Evolutionary conservation across 345 rosid species (phyloP), one percentile per base, ranked within the genome.

Genomic region (Populus ilicifolia): DNA sequence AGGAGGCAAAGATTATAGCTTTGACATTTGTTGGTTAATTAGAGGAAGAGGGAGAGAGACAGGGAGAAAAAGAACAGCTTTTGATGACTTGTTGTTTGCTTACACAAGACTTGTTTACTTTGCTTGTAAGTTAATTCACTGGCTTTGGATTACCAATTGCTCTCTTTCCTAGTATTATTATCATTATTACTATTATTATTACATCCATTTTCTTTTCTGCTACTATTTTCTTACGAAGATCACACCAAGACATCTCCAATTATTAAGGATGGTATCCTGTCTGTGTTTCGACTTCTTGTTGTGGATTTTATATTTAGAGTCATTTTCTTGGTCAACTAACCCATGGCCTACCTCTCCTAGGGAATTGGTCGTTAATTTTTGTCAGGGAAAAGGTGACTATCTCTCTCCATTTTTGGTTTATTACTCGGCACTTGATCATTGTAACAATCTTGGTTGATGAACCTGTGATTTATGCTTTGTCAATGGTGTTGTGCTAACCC

Each of bases 41-140:
- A 9, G 63, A 56, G 27, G 14, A 2, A 41, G 44, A 41, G 67
- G 33, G 67, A 63, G 67, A 63, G 25, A 13, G 35, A 23, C 8
- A 73, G 52, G 56, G 67, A 17, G 62, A 43, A 4, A 43, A 43
- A 23, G 8, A 43, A 43, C 21, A 70, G 35, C n/a, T 36, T 67
- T 25, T 54, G 36, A 38, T n/a, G 50, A 59, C 43, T 30, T 44
- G 30, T 69, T 48, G 77, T 43, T 30, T 43, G 43, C 8, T 3
- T 56, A n/a, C 63, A 9, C 29, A 12, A 2, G 61, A n/a, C 13
- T 9, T 56, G 63, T 56, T 62, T 62, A 18, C 66, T 35, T 63
- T 59, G 74, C 44, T 59, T 64, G 35, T 18, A 71, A 71, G 80
- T 61, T 35, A 71, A 78, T 44, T 50, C n/a, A 29, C 44, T n/a